Percentiles rank a stretch among this genome's conserved stretches.
Conservation (phyloP, 164 flowering plant genomes). For the Euptelea pleiosperma region DNA sequence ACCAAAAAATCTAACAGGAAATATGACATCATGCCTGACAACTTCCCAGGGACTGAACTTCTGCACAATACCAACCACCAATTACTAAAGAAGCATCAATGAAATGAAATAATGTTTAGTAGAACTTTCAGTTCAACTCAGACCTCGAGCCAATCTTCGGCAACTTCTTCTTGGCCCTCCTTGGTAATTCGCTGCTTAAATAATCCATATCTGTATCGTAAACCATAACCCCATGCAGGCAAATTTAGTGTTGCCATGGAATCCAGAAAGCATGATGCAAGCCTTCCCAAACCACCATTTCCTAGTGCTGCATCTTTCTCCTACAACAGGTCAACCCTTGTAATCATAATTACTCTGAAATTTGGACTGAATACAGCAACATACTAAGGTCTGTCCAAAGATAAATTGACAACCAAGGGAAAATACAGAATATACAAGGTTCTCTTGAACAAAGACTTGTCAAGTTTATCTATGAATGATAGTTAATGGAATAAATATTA, state of each 20-base stretch:
- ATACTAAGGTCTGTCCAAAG: background rate
- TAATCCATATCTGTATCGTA: constrained; percentile 91
- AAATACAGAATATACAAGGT: background rate
- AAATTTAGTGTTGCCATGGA: constrained; percentile 93
- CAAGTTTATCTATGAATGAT: too few relatives aligned
- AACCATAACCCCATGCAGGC: constrained; percentile 99
- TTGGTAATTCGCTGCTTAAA: constrained; percentile 81
- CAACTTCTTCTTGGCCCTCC: constrained; percentile 85
- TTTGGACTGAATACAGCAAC: background rate
- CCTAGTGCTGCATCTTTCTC: constrained; percentile 99
- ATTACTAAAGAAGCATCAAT: background rate
- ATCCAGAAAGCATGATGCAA: constrained; percentile 95
- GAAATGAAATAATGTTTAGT: background rate
- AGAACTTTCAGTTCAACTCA: constrained; percentile 11
- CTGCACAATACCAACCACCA: constrained; percentile 40
- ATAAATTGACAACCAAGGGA: background rate
- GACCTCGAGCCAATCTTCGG: constrained; percentile 99
- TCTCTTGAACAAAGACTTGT: background rate
- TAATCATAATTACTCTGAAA: background rate
- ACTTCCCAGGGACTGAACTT: constrained; percentile 98
- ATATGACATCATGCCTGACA: constrained; percentile 84
- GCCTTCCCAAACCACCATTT: constrained; percentile 98
- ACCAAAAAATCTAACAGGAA: constrained; percentile 90
- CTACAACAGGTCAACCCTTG: constrained; percentile 29
- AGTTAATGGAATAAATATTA: too few relatives aligned